Conservation (phyloP, 352 stramenopile species). For the Pythium rishiriense region DNA sequence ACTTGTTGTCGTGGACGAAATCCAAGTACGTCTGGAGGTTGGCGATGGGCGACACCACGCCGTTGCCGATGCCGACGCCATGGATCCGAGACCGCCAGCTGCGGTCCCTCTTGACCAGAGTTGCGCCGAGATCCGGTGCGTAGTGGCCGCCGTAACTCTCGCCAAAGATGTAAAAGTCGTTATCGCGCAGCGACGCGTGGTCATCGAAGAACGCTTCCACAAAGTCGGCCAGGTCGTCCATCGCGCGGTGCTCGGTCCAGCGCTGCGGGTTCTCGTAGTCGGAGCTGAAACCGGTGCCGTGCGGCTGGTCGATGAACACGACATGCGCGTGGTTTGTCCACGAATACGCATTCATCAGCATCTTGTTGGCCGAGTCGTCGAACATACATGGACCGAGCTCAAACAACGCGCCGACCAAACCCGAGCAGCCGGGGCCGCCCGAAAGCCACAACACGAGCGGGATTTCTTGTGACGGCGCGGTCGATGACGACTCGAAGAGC, state of each 20-base stretch:
- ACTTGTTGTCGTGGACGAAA: constrained; percentile 47
- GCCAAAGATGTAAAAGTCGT: constrained; percentile 93
- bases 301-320: constrained; percentile 96
- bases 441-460: constrained; percentile 97
- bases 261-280: not conserved
- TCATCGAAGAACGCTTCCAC: constrained; percentile 54
- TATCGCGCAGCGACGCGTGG: constrained; percentile 37
- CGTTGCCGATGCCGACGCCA: constrained; percentile 86
- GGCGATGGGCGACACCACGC: constrained; percentile 57
- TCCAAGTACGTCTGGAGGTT: constrained; percentile 49
- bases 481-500: constrained; percentile 58
- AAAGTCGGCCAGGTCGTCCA: constrained; percentile 49
- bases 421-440: constrained; percentile 95
- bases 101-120: constrained; percentile 54
- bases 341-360: constrained; percentile 88
- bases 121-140: constrained; percentile 87
- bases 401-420: constrained; percentile 90
- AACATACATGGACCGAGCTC: constrained; percentile 96
- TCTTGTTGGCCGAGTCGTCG: constrained; percentile 51
- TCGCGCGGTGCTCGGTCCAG: constrained; percentile 57
- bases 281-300: constrained; percentile 71
- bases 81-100: constrained; percentile 49
- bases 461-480: constrained; percentile 10
- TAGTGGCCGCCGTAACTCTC: constrained; percentile 96
- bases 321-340: constrained; percentile 96